Conservation (phyloP, 31 red algal species). For the Endocladia muricata region DNA sequence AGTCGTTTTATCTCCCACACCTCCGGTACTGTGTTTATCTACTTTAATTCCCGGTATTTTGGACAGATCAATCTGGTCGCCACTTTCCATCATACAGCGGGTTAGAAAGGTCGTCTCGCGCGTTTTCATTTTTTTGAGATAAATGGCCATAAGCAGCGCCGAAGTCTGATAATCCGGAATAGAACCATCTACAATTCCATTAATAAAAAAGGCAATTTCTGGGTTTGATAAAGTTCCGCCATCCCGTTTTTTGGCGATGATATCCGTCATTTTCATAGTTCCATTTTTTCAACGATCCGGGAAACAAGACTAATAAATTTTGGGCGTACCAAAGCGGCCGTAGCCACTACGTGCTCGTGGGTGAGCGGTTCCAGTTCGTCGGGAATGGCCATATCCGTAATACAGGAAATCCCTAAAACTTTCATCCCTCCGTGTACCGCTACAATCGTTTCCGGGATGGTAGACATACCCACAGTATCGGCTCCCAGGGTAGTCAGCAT, state of each 20-base stretch:
- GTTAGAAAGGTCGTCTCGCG: background rate
- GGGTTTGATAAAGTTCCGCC: too few species aligned
- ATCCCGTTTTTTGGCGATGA: too few species aligned
- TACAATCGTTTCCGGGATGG: background rate
- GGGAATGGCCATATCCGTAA: too few species aligned
- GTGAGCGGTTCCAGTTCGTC: too few species aligned
- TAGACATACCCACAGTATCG: background rate
- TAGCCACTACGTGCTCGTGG: too few species aligned
- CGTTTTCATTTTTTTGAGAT: slow-evolving; percentile 14
- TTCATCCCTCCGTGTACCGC: background rate
- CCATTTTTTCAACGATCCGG: too few species aligned
- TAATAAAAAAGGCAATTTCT: too few species aligned
- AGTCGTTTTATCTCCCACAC: slow-evolving; percentile 25
- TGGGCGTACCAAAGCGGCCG: too few species aligned
- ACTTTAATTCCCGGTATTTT: background rate
- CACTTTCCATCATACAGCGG: slow-evolving; percentile 9
- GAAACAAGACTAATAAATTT: too few species aligned
- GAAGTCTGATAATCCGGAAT: slow-evolving; percentile 15
- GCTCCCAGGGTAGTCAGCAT: background rate
- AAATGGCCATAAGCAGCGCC: slow-evolving; percentile 21
- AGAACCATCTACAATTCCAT: slow-evolving; percentile 7
- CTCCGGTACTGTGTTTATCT: slow-evolving; percentile 31
- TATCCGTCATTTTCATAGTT: too few species aligned
- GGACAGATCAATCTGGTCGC: background rate
- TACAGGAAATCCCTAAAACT: background rate